A percentile compares a stretch with the other conserved stretches of the same genome.
These are phyloP conservation scores for Starmerella sirachaensis DNA, from an alignment of 805 yeast species.

Conservation along the genomic window DNA sequence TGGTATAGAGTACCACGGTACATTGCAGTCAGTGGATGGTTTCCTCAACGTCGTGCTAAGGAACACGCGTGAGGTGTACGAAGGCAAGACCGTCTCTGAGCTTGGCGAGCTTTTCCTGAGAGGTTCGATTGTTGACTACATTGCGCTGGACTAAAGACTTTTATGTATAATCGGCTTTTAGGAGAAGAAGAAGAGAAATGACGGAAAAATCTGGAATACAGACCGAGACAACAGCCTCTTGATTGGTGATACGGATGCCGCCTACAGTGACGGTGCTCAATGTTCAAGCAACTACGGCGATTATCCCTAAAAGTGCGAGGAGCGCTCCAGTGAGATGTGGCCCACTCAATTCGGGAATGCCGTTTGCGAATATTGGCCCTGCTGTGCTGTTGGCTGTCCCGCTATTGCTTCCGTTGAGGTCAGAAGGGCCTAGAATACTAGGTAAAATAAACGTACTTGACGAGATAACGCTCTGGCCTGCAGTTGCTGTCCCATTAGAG, in stretches of 20 bases:
- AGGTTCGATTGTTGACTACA: slow-evolving; percentile 49
- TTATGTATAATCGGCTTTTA: not conserved
- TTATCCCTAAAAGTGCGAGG: too few relatives aligned
- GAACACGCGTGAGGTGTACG: slow-evolving; percentile 54
- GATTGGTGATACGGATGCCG: too few relatives aligned
- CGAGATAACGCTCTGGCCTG: too few relatives aligned
- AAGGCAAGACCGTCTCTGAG: slow-evolving; percentile 37
- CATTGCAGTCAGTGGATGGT: slow-evolving; percentile 82
- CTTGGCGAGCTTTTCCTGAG: slow-evolving; percentile 76
- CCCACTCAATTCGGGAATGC: too few relatives aligned
- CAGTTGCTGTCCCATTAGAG: too few relatives aligned
- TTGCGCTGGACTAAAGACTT: slow-evolving; percentile 23
- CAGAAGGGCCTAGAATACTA: too few relatives aligned
- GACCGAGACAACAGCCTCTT: too few relatives aligned
- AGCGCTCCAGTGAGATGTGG: too few relatives aligned
- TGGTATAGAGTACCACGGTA: slow-evolving; percentile 73
- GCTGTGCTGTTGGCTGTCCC: not conserved
- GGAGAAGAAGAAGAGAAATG: not conserved
- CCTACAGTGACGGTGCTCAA: too few relatives aligned
- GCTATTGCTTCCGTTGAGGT: not conserved
- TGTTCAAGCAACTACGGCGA: too few relatives aligned
- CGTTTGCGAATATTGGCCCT: not conserved
- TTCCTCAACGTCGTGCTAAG: slow-evolving; percentile 90
- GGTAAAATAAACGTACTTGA: too few relatives aligned
- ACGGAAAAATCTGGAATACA: too few relatives aligned